Conservation (phyloP, 23 red algal genomes). For the Gracilaria gracilis region DNA sequence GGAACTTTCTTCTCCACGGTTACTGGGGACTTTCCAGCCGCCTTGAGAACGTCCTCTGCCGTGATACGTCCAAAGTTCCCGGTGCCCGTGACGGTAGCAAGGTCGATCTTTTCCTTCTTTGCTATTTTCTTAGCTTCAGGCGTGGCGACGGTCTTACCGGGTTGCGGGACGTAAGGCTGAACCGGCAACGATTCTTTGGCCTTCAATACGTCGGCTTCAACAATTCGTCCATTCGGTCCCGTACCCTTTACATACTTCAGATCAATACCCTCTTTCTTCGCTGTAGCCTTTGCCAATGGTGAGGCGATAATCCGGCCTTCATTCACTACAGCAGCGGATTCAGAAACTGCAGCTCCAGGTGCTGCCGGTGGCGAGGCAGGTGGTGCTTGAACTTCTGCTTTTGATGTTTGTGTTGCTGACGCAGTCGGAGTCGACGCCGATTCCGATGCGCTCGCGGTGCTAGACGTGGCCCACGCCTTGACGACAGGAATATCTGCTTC, state of each 20-base stretch:
- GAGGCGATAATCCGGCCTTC: conserved; percentile 86
- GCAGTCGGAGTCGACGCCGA: conserved; percentile 2
- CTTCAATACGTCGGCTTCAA: conserved; percentile 71
- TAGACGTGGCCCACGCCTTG: conserved; percentile 78
- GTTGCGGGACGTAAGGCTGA: conserved; percentile 36
- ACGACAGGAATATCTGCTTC: conserved; percentile 81
- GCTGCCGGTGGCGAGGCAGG: conserved; percentile 12
- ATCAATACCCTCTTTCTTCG: conserved; percentile 81
- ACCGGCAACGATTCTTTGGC: conserved; percentile 27
- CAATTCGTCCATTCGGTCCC: conserved; percentile 82
- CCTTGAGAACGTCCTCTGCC: conserved; percentile 83
- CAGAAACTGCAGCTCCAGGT: conserved; percentile 1
- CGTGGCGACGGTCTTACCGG: conserved; percentile 71
- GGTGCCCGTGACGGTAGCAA: conserved; percentile 71
- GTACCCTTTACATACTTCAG: conserved; percentile 77
- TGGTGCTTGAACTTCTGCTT: neutral
- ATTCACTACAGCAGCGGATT: conserved; percentile 59
- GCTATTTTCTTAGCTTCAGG: conserved; percentile 94
- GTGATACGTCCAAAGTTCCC: conserved; percentile 94
- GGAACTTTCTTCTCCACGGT: neutral
- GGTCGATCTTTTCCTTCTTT: conserved; percentile 85
- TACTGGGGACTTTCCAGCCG: conserved; percentile 81
- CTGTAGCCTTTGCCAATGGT: conserved; percentile 84
- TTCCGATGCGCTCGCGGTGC: neutral
- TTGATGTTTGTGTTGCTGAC: conserved; percentile 32